These are phyloP conservation scores for Cucumis hystrix DNA, from an alignment of 306 rosid species.

Conservation along the genomic window DNA sequence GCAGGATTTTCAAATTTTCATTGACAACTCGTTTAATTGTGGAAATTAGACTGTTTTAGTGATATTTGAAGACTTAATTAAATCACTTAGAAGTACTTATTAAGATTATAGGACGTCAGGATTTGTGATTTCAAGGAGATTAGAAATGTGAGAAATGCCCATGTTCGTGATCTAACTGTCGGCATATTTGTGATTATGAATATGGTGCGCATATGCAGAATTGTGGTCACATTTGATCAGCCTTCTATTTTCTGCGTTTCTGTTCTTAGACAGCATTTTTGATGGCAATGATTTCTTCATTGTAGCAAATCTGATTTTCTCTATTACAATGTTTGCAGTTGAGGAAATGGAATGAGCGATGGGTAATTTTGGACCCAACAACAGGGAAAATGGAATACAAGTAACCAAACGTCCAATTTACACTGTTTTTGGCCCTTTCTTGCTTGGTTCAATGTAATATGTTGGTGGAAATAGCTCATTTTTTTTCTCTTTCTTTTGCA, in stretches of 20 bases:
- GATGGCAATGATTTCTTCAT: not conserved
- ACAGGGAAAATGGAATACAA: conserved; percentile 98
- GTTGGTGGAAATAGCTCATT: not conserved
- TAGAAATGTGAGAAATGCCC: not conserved
- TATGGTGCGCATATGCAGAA: not conserved
- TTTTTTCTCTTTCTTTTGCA: conserved; percentile 4
- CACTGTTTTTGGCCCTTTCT: not conserved
- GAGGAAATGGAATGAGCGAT: conserved; percentile 94
- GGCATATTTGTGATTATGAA: not conserved
- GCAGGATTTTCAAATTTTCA: not conserved
- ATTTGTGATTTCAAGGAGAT: not conserved
- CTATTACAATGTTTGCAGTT: conserved; percentile 30
- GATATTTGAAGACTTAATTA: not conserved
- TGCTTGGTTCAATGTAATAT: conserved; percentile 4
- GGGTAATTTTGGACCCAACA: conserved; percentile 86
- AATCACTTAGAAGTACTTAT: not conserved
- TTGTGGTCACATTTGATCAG: not conserved
- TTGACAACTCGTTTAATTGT: not conserved
- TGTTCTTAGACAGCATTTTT: not conserved
- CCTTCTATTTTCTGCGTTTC: conserved; percentile 2
- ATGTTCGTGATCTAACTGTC: not conserved
- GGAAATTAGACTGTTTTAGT: not conserved
- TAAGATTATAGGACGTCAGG: not conserved
- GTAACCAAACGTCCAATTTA: conserved; percentile 31
- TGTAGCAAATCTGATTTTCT: not conserved